Conservation (phyloP, 2,329 filamentous ascomycete genomes). For the Aspergillus ustus region DNA sequence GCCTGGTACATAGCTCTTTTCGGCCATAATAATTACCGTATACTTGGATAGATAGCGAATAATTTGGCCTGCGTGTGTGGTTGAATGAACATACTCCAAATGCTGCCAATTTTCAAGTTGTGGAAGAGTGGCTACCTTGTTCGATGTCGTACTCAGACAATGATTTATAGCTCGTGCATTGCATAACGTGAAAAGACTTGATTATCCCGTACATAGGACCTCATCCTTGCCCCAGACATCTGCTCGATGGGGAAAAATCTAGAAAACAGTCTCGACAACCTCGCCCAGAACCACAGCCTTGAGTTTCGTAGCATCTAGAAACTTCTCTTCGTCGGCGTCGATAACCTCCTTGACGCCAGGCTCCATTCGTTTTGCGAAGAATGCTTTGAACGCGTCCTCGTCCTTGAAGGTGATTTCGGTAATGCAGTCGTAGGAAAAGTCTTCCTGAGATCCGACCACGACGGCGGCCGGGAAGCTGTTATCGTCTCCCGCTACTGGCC, state of each 20-base stretch:
- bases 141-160: background rate
- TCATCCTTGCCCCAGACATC: background rate
- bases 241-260: background rate
- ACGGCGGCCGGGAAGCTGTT: background rate
- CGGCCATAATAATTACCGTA: too few relatives aligned
- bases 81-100: too few relatives aligned
- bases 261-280: background rate
- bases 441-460: background rate
- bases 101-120: background rate
- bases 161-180: background rate
- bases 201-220: background rate
- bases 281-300: slow-evolving; percentile 8
- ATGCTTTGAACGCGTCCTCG: slow-evolving; percentile 5
- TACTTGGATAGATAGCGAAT: too few relatives aligned
- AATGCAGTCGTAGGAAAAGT: slow-evolving; percentile 4
- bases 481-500: background rate
- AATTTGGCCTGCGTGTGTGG: too few relatives aligned
- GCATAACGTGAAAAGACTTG: background rate
- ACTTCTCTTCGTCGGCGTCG: slow-evolving; percentile 10
- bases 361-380: slow-evolving; percentile 3
- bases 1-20: background rate
- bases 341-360: background rate
- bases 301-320: slow-evolving; percentile 2
- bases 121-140: background rate
- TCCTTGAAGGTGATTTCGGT: slow-evolving; percentile 1